Conservation (phyloP, 129 eudicot genomes). For the Chrysanthemum lavandulifolium region DNA sequence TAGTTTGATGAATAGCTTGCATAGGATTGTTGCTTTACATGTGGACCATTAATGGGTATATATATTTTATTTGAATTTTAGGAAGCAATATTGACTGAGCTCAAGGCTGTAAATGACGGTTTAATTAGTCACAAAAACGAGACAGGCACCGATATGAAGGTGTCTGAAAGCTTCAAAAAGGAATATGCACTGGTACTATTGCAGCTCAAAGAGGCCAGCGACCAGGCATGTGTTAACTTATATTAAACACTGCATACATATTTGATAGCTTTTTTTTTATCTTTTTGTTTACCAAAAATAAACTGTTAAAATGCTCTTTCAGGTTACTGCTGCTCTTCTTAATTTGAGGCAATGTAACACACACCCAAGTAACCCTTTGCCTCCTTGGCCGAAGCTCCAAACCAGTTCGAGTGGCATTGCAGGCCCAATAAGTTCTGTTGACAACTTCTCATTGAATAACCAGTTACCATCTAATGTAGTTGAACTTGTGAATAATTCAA, state of each 20-base stretch:
- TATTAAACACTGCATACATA: neutral
- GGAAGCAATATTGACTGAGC: slow-evolving; percentile 48
- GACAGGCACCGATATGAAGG: slow-evolving; percentile 34
- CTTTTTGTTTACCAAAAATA: neutral
- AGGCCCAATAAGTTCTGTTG: slow-evolving; percentile 26
- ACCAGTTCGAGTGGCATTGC: slow-evolving; percentile 30
- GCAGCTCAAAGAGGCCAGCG: slow-evolving; percentile 51
- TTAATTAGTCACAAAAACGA: slow-evolving; percentile 38
- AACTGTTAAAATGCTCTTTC: slow-evolving; percentile 12
- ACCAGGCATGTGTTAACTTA: slow-evolving; percentile 32
- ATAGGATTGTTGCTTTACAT: too few species aligned
- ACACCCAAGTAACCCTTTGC: slow-evolving; percentile 32
- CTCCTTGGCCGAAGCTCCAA: slow-evolving; percentile 39
- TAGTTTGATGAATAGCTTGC: too few species aligned
- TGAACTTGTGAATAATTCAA: slow-evolving; percentile 50
- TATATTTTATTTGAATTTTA: slow-evolving; percentile 10
- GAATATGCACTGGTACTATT: slow-evolving; percentile 44
- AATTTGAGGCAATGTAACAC: slow-evolving; percentile 52
- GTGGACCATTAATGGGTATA: too few species aligned
- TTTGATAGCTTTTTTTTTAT: neutral
- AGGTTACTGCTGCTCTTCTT: slow-evolving; percentile 45
- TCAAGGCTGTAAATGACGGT: slow-evolving; percentile 49
- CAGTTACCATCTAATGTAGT: slow-evolving; percentile 45
- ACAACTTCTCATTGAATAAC: slow-evolving; percentile 23
- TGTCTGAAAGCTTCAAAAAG: slow-evolving; percentile 48